phyloP scores from a whole-genome alignment of 768 basidiomycete genomes.

The Russula brevipes region DNA sequence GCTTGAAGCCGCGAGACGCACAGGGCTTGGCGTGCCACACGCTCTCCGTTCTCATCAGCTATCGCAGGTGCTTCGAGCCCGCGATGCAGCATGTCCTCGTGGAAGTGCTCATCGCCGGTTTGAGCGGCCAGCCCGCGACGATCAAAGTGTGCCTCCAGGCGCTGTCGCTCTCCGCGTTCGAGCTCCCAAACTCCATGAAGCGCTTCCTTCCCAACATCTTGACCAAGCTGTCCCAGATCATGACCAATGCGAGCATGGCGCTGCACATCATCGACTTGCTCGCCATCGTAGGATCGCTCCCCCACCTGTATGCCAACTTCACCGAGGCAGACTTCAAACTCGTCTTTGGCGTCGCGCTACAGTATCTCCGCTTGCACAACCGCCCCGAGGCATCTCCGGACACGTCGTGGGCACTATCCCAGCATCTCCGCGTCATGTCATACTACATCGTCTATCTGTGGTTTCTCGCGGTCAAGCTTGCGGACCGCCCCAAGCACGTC shows the following conservation, averaged over 20 bases:
- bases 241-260: constrained; percentile 88
- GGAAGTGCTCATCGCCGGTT: constrained; percentile 63
- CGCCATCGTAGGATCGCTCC: constrained; percentile 76
- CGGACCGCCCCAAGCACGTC: constrained; percentile 75
- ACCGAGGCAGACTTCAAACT: constrained; percentile 86
- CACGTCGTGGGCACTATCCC: constrained; percentile 81
- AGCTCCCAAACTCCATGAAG: constrained; percentile 76
- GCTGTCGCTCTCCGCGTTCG: constrained; percentile 80
- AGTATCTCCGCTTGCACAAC: constrained; percentile 90
- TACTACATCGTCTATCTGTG: constrained; percentile 91
- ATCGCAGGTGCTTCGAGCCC: constrained; percentile 70
- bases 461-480: constrained; percentile 84
- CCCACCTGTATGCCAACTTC: constrained; percentile 79
- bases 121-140: constrained; percentile 64
- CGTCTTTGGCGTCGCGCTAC: constrained; percentile 90
- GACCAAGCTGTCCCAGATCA: constrained; percentile 86
- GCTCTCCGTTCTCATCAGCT: constrained; percentile 82
- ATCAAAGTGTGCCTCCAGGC: constrained; percentile 90
- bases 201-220: constrained; percentile 75
- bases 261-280: constrained; percentile 96
- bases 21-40: constrained; percentile 86
- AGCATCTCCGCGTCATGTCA: constrained; percentile 85
- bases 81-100: constrained; percentile 64
- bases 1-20: constrained; percentile 71
- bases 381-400: constrained; percentile 51